Evolutionary conservation across 768 basidiomycete genomes (phyloP).

Genomic region (Boletus coccyginus): DNA sequence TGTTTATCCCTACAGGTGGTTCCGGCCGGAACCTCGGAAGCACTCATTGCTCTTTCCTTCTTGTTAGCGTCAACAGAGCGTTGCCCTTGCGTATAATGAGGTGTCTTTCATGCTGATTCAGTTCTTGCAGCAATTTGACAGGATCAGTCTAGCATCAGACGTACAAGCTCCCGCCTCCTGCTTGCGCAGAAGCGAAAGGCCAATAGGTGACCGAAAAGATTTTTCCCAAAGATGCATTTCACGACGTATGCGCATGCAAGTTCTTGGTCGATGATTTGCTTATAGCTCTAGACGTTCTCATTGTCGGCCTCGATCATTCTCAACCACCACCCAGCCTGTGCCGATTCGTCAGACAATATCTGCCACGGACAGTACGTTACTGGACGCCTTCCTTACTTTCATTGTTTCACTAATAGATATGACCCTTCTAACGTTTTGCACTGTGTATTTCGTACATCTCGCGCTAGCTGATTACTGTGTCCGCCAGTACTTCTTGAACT

Average conservation of each 20-base stretch:
- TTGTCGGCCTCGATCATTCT: slow-evolving; percentile 32
- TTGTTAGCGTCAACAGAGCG: not conserved
- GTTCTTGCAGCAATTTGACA: slow-evolving; percentile 56
- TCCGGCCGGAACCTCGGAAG: slow-evolving; percentile 13
- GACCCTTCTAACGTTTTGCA: not conserved
- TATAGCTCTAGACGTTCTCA: not conserved
- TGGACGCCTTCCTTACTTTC: not conserved
- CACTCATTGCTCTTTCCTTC: not conserved
- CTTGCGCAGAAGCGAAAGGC: slow-evolving; percentile 45
- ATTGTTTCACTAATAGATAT: not conserved
- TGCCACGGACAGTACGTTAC: too few relatives aligned
- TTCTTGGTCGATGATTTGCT: not conserved
- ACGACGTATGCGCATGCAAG: slow-evolving; percentile 52
- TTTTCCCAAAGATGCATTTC: slow-evolving; percentile 48
- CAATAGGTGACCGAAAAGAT: slow-evolving; percentile 51
- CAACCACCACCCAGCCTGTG: slow-evolving; percentile 55
- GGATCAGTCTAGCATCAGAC: slow-evolving; percentile 44
- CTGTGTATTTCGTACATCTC: not conserved
- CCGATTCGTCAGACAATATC: not conserved
- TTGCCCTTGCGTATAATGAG: slow-evolving; percentile 51
- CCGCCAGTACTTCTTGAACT: not conserved
- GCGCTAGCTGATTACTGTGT: not conserved
- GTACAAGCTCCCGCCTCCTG: slow-evolving; percentile 46
- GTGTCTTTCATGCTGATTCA: slow-evolving; percentile 63
- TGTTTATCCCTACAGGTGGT: slow-evolving; percentile 48